Conservation (phyloP, 2,329 filamentous ascomycete species). For the Nigrospora oryzae region DNA sequence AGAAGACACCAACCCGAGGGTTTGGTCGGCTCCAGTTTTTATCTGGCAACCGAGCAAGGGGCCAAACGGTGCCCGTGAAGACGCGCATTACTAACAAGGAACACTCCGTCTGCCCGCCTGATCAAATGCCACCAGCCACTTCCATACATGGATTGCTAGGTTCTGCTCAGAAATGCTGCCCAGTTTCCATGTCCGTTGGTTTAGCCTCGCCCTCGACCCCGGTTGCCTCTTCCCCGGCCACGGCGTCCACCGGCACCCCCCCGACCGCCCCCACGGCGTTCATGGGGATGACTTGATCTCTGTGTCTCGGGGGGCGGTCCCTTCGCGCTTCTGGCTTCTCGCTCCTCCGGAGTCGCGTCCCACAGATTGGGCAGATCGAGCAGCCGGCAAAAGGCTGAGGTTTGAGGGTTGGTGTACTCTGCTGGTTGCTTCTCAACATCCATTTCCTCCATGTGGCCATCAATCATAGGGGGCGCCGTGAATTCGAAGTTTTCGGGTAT, state of each 20-base stretch:
- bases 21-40: too few species aligned
- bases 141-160: too few species aligned
- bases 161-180: too few species aligned
- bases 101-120: too few species aligned
- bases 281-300: constrained; percentile 7
- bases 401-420: constrained; percentile 86
- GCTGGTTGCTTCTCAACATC: constrained; percentile 52
- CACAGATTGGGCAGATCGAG: constrained; percentile 70
- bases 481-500: constrained; percentile 72
- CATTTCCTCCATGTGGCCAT: constrained; percentile 40
- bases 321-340: constrained; percentile 43
- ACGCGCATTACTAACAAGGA: too few species aligned
- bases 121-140: too few species aligned
- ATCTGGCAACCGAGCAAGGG: too few species aligned
- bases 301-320: constrained; percentile 42
- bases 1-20: too few species aligned
- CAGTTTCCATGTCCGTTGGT: too few species aligned
- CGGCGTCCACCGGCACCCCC: constrained; percentile 23
- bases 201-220: background rate
- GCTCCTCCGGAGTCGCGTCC: constrained; percentile 64
- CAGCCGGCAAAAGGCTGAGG: constrained; percentile 69
- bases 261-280: constrained; percentile 20
- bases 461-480: constrained; percentile 66
- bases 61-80: too few species aligned
- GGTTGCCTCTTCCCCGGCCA: constrained; percentile 7